These are phyloP conservation scores for Protostelium mycophagum DNA, from an alignment of 78 protist genomes.

Conservation along the genomic window DNA sequence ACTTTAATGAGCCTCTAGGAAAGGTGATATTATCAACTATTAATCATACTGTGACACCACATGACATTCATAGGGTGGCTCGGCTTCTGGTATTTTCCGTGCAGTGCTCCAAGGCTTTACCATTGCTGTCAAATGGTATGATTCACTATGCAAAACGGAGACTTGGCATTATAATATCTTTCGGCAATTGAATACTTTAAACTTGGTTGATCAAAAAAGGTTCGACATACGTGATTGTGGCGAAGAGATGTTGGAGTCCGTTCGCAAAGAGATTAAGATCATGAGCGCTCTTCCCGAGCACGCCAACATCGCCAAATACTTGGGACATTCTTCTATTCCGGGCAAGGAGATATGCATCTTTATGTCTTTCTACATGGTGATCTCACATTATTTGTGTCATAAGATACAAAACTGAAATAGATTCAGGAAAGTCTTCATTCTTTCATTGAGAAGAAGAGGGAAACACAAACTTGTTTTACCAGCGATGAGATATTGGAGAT, in stretches of 20 bases:
- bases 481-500: neutral
- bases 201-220: neutral
- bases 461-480: neutral
- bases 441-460: neutral
- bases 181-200: neutral
- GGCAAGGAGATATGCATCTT: neutral
- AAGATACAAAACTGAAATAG: too few relatives aligned
- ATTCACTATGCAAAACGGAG: too few relatives aligned
- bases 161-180: too few relatives aligned
- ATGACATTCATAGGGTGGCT: too few relatives aligned
- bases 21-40: too few relatives aligned
- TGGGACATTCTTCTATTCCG: neutral
- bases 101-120: neutral
- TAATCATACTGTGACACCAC: too few relatives aligned
- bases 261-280: neutral
- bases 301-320: neutral
- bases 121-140: neutral
- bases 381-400: too few relatives aligned
- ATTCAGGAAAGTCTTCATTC: neutral
- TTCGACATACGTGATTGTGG: neutral
- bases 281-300: neutral
- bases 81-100: neutral
- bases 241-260: neutral
- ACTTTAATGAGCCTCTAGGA: neutral
- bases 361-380: neutral